Evolutionary conservation across 257 asterid species (phyloP), one percentile per base, ranked within the genome.

Genomic region (Catharanthus roseus): DNA sequence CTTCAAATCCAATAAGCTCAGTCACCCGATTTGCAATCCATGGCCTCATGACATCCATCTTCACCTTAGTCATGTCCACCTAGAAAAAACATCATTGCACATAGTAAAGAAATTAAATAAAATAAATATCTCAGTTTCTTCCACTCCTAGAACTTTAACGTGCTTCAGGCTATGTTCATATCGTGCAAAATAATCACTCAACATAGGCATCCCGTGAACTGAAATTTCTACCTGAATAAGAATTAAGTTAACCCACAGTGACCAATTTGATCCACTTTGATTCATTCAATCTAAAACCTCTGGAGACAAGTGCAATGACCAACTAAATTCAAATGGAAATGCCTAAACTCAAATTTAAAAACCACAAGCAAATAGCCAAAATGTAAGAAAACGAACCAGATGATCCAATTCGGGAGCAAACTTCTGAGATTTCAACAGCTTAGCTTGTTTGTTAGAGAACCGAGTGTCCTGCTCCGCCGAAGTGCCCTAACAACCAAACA

Each of bases 401-500:
- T 85, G 81, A 38, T 95, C 99, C 87, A 95, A 82, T 95, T 95
- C 99, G 31, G 95, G 84, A 53, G 99, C 88, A 74, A 95, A 95
- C 82, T 95, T 95, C 85, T 91, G 97, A 67, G 99, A 91, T 84
- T 95, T 91, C 62, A 95, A 69, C 24, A 95, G 87, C 80, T 91
- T 95, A 15, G 96, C 97, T 82, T 95, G 97, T 88, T 95, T 95
- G 89, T 95, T 95, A 79, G 99, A 95, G 86, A 95, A 95, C 36
- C 99, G 88, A 66, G 99, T 91, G 77, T 95, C 99, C 85, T 95
- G 99, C 73, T 87, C 97, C 49, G 99, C 96, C 33, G 97, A 91
- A 50, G 99, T 95, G 77, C 99, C 99, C 99, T 95, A 78, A 51
- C 65, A 61, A 75, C 23, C 74, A 53, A 77, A 36, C 67, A n/a